phyloP scores from a whole-genome alignment of 352 stramenopile genomes.

The Aphanomyces astaci region DNA sequence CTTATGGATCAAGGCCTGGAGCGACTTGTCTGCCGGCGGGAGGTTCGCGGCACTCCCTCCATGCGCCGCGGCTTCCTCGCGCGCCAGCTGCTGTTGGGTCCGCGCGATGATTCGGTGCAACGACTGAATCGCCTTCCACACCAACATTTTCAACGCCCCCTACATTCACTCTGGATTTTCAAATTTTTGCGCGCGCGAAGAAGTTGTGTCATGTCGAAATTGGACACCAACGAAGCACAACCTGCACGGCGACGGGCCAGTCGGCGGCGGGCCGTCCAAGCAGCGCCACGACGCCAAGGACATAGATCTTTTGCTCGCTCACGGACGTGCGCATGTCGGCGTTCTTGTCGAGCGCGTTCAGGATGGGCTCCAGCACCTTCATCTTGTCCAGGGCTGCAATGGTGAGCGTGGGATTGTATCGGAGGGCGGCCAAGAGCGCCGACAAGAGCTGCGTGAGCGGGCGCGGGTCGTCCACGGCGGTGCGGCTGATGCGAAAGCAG shows the following conservation, averaged over 20 bases:
- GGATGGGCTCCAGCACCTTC: conserved; percentile 78
- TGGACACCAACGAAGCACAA: background rate
- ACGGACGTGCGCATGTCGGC: conserved; percentile 67
- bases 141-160: conserved; percentile 75
- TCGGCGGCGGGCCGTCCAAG: conserved; percentile 80
- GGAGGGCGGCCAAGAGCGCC: conserved; percentile 85
- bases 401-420: conserved; percentile 90
- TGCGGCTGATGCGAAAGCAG: conserved; percentile 40
- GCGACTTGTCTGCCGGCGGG: conserved; percentile 33
- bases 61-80: background rate
- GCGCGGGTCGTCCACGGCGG: conserved; percentile 43
- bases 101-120: background rate
- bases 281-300: conserved; percentile 88
- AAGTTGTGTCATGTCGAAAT: background rate
- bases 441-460: conserved; percentile 71
- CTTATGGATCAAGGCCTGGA: conserved; percentile 83
- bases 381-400: conserved; percentile 83
- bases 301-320: conserved; percentile 88
- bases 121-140: conserved; percentile 52
- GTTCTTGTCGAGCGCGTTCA: conserved; percentile 88
- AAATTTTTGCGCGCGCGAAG: background rate
- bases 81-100: background rate
- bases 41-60: background rate
- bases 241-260: conserved; percentile 56
- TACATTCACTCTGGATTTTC: conserved; percentile 40